A percentile compares a stretch with the other conserved stretches of the same genome.
Conservation (phyloP, 1,139 yeast species). For the Pichia cactophila region DNA sequence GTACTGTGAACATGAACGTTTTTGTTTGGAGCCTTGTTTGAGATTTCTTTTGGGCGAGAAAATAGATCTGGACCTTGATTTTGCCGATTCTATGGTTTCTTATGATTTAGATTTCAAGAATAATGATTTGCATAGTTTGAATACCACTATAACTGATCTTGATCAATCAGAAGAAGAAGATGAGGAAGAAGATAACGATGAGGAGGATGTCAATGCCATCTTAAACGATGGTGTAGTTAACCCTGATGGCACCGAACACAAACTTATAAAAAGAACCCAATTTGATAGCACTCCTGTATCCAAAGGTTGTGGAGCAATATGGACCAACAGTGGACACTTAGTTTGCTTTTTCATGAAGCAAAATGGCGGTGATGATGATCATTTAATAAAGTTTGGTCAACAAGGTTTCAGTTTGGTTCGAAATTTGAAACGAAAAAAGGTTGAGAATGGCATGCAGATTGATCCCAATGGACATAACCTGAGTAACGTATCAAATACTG, state of each 20-base stretch:
- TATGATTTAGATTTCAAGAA: slow-evolving; percentile 23
- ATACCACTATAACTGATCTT: slow-evolving; percentile 1
- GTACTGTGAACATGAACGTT: slow-evolving; percentile 50
- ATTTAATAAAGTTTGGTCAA: slow-evolving; percentile 35
- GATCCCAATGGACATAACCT: slow-evolving; percentile 1
- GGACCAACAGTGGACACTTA: slow-evolving; percentile 74
- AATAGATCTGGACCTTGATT: slow-evolving; percentile 42
- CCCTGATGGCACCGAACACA: slow-evolving; percentile 7
- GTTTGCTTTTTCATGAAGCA: slow-evolving; percentile 78
- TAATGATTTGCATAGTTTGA: slow-evolving; percentile 17
- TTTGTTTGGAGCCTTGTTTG: slow-evolving; percentile 75
- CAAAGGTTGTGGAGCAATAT: slow-evolving; percentile 85
- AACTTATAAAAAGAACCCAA: slow-evolving; percentile 15
- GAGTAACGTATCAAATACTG: slow-evolving; percentile 11
- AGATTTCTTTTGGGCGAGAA: slow-evolving; percentile 78
- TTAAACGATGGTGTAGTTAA: slow-evolving; percentile 4
- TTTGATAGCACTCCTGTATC: slow-evolving; percentile 87
- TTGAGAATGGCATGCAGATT: slow-evolving; percentile 18
- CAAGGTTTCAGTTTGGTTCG: slow-evolving; percentile 33
- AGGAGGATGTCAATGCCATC: not conserved
- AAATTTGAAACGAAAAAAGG: slow-evolving; percentile 28
- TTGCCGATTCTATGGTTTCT: slow-evolving; percentile 8
- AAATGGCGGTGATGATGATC: slow-evolving; percentile 32
- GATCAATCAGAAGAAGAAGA: slow-evolving; percentile 1
- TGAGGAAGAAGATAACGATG: slow-evolving; percentile 4